These are phyloP conservation scores for Globisporangium abappressorium DNA, from an alignment of 352 stramenopile species.

Conservation along the genomic window DNA sequence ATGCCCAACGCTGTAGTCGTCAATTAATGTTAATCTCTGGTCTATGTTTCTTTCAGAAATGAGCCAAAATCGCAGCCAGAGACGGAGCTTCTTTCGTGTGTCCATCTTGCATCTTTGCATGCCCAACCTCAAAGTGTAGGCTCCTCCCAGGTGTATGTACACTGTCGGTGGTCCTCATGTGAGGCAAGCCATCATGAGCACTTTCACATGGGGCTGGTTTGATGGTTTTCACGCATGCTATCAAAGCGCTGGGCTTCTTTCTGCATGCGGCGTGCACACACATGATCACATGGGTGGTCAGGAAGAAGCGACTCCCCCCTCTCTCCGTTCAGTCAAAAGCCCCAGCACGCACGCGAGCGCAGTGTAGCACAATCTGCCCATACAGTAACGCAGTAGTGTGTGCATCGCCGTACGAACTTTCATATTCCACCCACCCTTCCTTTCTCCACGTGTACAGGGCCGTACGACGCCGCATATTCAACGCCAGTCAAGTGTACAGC, in stretches of 20 bases:
- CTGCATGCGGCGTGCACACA: not conserved
- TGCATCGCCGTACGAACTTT: conserved; percentile 4
- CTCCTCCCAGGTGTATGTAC: too few relatives aligned
- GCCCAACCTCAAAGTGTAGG: too few relatives aligned
- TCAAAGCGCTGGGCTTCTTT: not conserved
- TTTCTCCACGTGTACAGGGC: not conserved
- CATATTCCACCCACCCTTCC: conserved; percentile 1
- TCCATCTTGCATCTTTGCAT: too few relatives aligned
- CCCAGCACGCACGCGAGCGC: not conserved
- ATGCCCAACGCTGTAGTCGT: too few relatives aligned
- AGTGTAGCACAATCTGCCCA: not conserved
- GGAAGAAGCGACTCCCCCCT: not conserved
- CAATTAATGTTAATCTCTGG: too few relatives aligned
- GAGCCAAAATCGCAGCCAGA: too few relatives aligned
- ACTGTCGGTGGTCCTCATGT: too few relatives aligned
- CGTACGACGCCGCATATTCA: not conserved
- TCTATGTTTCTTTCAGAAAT: too few relatives aligned
- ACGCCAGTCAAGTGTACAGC: not conserved
- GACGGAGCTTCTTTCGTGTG: too few relatives aligned
- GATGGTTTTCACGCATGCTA: too few relatives aligned
- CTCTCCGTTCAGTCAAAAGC: not conserved
- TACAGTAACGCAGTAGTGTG: not conserved
- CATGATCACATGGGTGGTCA: not conserved
- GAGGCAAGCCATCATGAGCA: too few relatives aligned
- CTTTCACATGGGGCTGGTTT: too few relatives aligned